phyloP scores from a whole-genome alignment of 1,284 basidiomycete genomes.

The Ustilago tritici region DNA sequence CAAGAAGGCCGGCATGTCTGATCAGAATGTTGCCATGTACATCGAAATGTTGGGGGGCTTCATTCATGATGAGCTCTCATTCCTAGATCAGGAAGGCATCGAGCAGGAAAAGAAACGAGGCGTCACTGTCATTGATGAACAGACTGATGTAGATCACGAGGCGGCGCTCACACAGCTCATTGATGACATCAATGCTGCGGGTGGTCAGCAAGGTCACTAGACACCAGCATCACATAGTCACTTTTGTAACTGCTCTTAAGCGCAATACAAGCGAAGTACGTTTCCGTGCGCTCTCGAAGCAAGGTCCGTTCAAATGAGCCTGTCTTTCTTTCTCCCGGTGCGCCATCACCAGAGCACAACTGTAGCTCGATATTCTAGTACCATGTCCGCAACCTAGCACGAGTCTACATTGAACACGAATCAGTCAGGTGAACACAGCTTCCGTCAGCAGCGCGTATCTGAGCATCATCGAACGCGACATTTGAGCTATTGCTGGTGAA shows the following conservation, averaged over 20 bases:
- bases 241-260: background rate
- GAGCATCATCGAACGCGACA: too few relatives aligned
- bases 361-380: too few relatives aligned
- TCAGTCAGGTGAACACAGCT: too few relatives aligned
- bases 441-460: too few relatives aligned
- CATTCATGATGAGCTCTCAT: conserved; percentile 12
- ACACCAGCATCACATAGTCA: background rate
- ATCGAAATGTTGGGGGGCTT: conserved; percentile 17
- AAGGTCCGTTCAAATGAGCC: too few relatives aligned
- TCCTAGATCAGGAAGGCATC: conserved; percentile 12
- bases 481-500: too few relatives aligned
- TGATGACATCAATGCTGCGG: background rate
- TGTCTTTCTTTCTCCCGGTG: too few relatives aligned
- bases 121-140: conserved; percentile 19
- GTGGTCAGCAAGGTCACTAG: background rate
- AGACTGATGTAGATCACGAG: conserved; percentile 17
- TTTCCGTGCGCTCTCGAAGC: too few relatives aligned
- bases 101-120: conserved; percentile 23
- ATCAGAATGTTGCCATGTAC: conserved; percentile 10
- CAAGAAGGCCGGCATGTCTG: conserved; percentile 23
- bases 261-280: background rate
- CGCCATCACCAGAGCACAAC: too few relatives aligned
- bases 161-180: conserved; percentile 17
- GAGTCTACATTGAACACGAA: too few relatives aligned
- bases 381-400: too few relatives aligned